These are phyloP conservation scores for Tricladium varicosporioides DNA, from an alignment of 2,329 filamentous ascomycete genomes.

Conservation along the genomic window DNA sequence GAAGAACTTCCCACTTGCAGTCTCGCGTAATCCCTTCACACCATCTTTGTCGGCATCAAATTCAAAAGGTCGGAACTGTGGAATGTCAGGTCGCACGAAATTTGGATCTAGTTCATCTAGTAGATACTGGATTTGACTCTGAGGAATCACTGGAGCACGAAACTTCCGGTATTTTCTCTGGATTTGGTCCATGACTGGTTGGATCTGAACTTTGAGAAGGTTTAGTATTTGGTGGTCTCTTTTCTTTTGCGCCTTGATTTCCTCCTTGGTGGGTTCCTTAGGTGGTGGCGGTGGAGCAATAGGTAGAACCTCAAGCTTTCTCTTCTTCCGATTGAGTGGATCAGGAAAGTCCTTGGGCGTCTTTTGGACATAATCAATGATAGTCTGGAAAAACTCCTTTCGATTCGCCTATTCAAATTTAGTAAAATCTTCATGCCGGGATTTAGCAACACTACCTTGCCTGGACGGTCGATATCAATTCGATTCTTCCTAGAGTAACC, in stretches of 20 bases:
- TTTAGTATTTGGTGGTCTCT: constrained; percentile 83
- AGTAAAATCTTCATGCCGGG: constrained; percentile 19
- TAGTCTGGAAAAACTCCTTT: constrained; percentile 73
- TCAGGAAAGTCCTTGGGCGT: constrained; percentile 85
- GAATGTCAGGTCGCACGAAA: constrained; percentile 52
- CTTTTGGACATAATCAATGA: constrained; percentile 75
- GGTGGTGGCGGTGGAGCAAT: constrained; percentile 72
- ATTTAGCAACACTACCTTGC: constrained; percentile 46
- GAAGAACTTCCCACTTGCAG: constrained; percentile 77
- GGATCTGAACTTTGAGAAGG: constrained; percentile 80
- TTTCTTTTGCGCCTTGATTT: constrained; percentile 77
- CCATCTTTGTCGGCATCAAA: constrained; percentile 78
- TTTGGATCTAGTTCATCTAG: constrained; percentile 80
- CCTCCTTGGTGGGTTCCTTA: constrained; percentile 68
- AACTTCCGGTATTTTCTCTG: constrained; percentile 89
- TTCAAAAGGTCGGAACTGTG: constrained; percentile 71
- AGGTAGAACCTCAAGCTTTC: constrained; percentile 74
- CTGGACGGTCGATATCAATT: constrained; percentile 67
- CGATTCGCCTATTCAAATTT: constrained; percentile 53
- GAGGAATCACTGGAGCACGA: constrained; percentile 73
- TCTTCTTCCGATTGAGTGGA: constrained; percentile 79
- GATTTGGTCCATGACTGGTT: constrained; percentile 97
- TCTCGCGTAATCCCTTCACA: constrained; percentile 72
- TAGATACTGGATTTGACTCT: constrained; percentile 73
- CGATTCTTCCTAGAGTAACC: constrained; percentile 80